phyloP scores from a whole-genome alignment of 768 basidiomycete genomes.

The Boletus subcaerulescens region DNA sequence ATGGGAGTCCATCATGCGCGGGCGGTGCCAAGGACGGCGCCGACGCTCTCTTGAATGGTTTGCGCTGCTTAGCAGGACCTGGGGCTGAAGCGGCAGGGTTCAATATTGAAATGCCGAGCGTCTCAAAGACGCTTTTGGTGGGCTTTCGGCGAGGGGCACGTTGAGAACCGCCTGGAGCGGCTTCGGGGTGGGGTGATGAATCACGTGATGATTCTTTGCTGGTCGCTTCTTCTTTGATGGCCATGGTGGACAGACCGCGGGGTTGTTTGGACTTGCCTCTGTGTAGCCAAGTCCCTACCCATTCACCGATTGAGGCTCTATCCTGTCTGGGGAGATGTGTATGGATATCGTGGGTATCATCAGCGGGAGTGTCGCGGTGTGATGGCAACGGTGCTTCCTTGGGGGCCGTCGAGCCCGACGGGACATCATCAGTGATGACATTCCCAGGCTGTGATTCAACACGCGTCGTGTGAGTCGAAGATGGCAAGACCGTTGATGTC shows the following conservation, averaged over 20 bases:
- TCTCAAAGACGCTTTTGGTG: constrained; percentile 67
- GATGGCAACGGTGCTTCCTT: constrained; percentile 6
- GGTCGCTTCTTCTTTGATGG: constrained; percentile 23
- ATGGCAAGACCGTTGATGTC: constrained; percentile 5
- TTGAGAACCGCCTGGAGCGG: constrained; percentile 12
- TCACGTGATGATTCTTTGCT: constrained; percentile 22
- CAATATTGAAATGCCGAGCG: constrained; percentile 65
- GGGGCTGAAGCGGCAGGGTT: constrained; percentile 42
- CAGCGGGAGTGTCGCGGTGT: background rate
- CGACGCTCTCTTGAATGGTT: constrained; percentile 24
- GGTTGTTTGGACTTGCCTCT: constrained; percentile 43
- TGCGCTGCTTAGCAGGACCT: constrained; percentile 24
- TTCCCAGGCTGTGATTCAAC: background rate
- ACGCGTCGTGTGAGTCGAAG: background rate
- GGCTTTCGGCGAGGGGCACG: constrained; percentile 37
- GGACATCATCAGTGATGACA: background rate
- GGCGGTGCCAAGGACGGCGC: constrained; percentile 12
- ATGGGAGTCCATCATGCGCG: constrained; percentile 12
- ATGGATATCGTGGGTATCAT: constrained; percentile 12
- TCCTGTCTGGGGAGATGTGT: constrained; percentile 29
- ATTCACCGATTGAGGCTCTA: constrained; percentile 51
- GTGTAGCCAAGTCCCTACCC: constrained; percentile 76
- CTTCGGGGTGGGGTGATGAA: constrained; percentile 19
- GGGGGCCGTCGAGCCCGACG: background rate
- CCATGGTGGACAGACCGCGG: constrained; percentile 16